Conservation (phyloP, 2,329 filamentous ascomycete genomes). For the Diaporthe velutina region DNA sequence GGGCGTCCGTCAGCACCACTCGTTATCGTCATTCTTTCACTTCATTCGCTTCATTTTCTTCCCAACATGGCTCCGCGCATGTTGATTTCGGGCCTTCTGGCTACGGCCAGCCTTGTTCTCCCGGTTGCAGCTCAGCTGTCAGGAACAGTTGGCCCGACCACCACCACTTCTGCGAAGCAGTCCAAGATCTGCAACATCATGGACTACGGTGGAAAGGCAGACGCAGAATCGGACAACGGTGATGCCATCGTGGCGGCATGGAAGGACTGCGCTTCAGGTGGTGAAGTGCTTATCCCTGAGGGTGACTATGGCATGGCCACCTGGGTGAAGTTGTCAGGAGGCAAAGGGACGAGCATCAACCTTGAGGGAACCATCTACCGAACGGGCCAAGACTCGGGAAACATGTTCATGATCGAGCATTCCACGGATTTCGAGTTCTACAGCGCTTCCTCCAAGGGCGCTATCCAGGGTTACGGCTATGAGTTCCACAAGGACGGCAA, state of each 20-base stretch:
- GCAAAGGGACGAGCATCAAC: slow-evolving; percentile 60
- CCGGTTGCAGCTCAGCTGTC: slow-evolving; percentile 44
- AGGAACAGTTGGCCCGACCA: slow-evolving; percentile 46
- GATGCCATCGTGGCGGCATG: slow-evolving; percentile 46
- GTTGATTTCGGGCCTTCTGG: slow-evolving; percentile 35
- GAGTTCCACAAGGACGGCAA: slow-evolving; percentile 53
- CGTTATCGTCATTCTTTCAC: neutral
- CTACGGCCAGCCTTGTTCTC: slow-evolving; percentile 32
- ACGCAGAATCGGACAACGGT: slow-evolving; percentile 58
- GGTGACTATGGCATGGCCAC: slow-evolving; percentile 61
- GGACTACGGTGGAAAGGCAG: slow-evolving; percentile 62
- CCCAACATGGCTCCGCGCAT: slow-evolving; percentile 33
- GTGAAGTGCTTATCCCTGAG: slow-evolving; percentile 60
- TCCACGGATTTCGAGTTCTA: slow-evolving; percentile 61
- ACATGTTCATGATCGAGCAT: slow-evolving; percentile 46
- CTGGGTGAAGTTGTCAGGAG: slow-evolving; percentile 60
- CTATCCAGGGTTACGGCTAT: slow-evolving; percentile 64
- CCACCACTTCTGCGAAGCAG: slow-evolving; percentile 45
- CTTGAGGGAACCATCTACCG: slow-evolving; percentile 55
- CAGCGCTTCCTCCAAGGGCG: slow-evolving; percentile 56
- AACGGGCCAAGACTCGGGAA: slow-evolving; percentile 43
- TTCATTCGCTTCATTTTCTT: neutral
- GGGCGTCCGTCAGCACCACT: neutral
- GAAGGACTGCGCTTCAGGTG: slow-evolving; percentile 59
- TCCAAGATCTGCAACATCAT: slow-evolving; percentile 60